These are phyloP conservation scores for Kingdonia uniflora DNA, from an alignment of 164 flowering plant species.

Conservation along the genomic window DNA sequence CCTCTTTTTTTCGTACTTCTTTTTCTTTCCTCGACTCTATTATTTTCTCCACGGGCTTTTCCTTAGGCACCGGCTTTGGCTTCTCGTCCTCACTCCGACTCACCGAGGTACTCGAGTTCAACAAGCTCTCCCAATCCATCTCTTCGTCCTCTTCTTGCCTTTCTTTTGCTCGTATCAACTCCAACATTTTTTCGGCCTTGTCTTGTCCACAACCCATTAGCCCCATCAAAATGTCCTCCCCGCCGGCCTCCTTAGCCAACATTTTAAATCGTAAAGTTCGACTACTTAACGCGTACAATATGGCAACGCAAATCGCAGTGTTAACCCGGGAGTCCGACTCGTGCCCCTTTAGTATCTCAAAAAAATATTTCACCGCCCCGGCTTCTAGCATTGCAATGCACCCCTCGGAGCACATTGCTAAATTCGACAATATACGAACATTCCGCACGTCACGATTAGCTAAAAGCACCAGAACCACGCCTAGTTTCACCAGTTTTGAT, in stretches of 20 bases:
- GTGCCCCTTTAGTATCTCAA: conserved; percentile 30
- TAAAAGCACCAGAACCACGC: conserved; percentile 47
- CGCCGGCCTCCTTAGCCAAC: conserved; percentile 56
- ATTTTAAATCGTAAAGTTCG: conserved; percentile 73
- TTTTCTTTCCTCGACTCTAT: too few species aligned
- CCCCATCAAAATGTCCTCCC: neutral
- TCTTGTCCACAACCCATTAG: neutral
- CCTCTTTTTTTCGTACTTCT: too few species aligned
- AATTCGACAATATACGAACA: conserved; percentile 56
- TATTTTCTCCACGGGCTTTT: too few species aligned
- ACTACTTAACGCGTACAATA: conserved; percentile 54
- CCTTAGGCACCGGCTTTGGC: too few species aligned
- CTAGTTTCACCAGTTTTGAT: conserved; percentile 60
- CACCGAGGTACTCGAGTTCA: too few species aligned
- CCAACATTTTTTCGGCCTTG: neutral
- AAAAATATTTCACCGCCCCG: conserved; percentile 56
- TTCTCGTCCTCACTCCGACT: too few species aligned
- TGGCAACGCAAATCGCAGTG: conserved; percentile 70
- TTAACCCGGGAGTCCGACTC: conserved; percentile 34
- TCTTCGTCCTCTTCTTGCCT: neutral
- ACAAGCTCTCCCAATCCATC: too few species aligned
- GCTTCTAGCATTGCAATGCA: conserved; percentile 76
- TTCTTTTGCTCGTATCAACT: neutral
- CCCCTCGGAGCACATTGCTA: conserved; percentile 65
- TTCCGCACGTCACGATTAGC: conserved; percentile 30